phyloP scores from a whole-genome alignment of 1,284 basidiomycete species.

The Fomitopsis pinicola region DNA sequence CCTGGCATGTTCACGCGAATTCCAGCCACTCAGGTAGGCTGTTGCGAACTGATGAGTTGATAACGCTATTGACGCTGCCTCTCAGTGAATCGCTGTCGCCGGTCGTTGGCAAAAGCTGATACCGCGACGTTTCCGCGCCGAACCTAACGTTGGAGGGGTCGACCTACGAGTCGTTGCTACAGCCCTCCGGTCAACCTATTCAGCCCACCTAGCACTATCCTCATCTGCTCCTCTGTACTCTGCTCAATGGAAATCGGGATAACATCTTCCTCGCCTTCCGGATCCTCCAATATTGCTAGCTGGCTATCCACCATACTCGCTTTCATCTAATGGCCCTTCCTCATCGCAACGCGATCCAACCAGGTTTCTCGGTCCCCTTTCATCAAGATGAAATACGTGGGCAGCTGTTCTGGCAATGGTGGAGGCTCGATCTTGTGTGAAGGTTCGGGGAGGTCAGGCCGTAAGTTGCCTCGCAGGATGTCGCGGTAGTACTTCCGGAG shows the following conservation, averaged over 20 bases:
- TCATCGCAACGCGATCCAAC: slow-evolving; percentile 62
- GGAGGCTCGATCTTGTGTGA: slow-evolving; percentile 22
- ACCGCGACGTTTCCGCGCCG: no score
- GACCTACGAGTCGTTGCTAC: neutral
- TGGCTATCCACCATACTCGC: slow-evolving; percentile 85
- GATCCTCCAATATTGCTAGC: slow-evolving; percentile 74
- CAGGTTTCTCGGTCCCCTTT: slow-evolving; percentile 65
- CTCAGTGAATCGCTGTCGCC: no score
- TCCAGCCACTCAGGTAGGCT: neutral
- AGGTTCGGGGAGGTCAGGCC: slow-evolving; percentile 24
- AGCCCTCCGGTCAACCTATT: slow-evolving; percentile 8
- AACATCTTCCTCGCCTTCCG: slow-evolving; percentile 65
- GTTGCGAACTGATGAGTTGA: no score
- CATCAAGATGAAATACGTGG: slow-evolving; percentile 83
- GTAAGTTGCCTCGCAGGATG: slow-evolving; percentile 61
- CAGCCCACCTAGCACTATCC: slow-evolving; percentile 34
- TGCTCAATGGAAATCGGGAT: slow-evolving; percentile 58
- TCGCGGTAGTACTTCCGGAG: slow-evolving; percentile 81
- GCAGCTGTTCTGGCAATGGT: slow-evolving; percentile 29
- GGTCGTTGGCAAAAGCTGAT: no score
- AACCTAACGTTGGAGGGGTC: no score
- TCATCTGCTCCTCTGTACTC: slow-evolving; percentile 56
- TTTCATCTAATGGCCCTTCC: slow-evolving; percentile 89
- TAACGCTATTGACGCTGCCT: no score
- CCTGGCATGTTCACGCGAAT: neutral